Conservation (phyloP, 768 basidiomycete species). For the Russula olivacea region DNA sequence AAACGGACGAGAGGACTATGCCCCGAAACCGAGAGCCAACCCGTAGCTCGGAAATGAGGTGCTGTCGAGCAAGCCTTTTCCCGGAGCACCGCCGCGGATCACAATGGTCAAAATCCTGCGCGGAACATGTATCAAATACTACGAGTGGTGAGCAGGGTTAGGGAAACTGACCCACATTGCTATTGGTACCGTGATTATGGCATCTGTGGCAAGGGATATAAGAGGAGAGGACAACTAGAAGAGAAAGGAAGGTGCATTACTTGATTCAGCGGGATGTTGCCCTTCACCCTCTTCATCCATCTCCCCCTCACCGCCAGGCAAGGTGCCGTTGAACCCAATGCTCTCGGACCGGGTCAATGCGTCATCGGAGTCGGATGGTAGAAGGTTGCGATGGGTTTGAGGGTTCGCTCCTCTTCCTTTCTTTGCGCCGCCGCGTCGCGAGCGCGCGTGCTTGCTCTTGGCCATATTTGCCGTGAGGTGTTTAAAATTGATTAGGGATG, state of each 20-base stretch:
- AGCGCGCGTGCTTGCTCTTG: constrained; percentile 8
- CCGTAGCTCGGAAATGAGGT: constrained; percentile 75
- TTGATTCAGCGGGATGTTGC: neutral
- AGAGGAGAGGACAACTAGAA: neutral
- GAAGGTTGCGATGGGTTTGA: constrained; percentile 10
- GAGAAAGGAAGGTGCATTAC: neutral
- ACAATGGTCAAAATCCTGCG: constrained; percentile 94
- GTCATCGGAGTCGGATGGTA: neutral
- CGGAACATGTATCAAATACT: neutral
- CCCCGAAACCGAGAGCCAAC: constrained; percentile 87
- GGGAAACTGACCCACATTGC: constrained; percentile 86
- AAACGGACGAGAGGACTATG: constrained; percentile 83
- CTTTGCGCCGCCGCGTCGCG: neutral
- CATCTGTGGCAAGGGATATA: constrained; percentile 6
- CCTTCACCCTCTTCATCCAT: constrained; percentile 14
- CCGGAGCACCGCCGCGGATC: constrained; percentile 85
- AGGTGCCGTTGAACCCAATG: constrained; percentile 39
- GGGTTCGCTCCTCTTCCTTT: neutral
- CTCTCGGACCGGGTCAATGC: constrained; percentile 47
- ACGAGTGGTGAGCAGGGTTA: neutral
- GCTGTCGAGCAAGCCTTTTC: constrained; percentile 83
- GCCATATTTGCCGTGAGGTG: constrained; percentile 10
- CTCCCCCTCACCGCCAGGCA: constrained; percentile 28
- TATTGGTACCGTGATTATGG: constrained; percentile 55
- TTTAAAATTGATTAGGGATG: neutral